Evolutionary conservation across 2,329 filamentous ascomycete genomes (phyloP).

Genomic region (Penicillium freii): DNA sequence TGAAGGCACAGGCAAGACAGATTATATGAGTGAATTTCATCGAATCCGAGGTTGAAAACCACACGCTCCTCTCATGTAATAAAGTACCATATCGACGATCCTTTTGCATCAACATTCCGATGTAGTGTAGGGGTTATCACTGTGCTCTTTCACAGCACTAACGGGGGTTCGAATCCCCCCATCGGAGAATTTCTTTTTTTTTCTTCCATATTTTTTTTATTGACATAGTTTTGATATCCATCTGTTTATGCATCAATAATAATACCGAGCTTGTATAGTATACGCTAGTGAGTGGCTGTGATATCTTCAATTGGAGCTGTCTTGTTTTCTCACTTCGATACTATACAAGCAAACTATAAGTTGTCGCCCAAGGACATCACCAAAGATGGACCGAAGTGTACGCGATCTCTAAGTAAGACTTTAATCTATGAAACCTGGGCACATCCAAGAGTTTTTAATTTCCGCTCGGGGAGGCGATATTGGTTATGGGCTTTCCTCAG

Average conservation of each 20-base stretch:
- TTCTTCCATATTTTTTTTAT: not conserved
- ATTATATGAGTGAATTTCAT: not conserved
- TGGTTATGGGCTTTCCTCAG: too few species aligned
- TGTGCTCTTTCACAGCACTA: conserved; percentile 9
- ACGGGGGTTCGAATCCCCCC: conserved; percentile 9
- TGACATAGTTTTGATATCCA: not conserved
- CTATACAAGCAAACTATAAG: too few species aligned
- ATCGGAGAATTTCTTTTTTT: conserved; percentile 1
- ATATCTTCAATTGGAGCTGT: too few species aligned
- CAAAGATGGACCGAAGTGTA: not conserved
- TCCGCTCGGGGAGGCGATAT: too few species aligned
- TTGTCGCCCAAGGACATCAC: not conserved
- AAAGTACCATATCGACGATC: too few species aligned
- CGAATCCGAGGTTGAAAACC: not conserved
- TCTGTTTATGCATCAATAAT: not conserved
- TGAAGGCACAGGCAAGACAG: not conserved
- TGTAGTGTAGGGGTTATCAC: conserved; percentile 11
- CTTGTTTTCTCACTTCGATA: not conserved
- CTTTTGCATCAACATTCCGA: not conserved
- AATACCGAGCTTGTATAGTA: too few species aligned
- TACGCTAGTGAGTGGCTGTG: too few species aligned
- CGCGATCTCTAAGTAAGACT: not conserved
- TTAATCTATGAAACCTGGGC: too few species aligned
- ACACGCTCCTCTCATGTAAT: too few species aligned
- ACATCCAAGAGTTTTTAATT: too few species aligned